Evolutionary conservation across 1,284 basidiomycete genomes (phyloP), one percentile per base, ranked within the genome.

Genomic region (Pseudozyma thailandica): DNA sequence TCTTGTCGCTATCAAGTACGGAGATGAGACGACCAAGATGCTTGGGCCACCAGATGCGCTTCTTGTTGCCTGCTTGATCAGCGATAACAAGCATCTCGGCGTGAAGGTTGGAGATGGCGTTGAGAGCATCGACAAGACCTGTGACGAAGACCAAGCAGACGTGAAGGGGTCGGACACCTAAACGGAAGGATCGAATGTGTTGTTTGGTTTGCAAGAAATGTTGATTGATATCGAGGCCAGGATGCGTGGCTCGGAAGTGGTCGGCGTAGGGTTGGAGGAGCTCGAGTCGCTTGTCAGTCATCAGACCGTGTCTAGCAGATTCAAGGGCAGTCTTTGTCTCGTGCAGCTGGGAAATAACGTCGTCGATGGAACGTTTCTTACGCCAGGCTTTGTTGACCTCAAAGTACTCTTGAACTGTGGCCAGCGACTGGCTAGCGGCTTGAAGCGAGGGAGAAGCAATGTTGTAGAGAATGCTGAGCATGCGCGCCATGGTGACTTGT

Each of bases 41-140:
- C 48, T 84, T 86, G 23, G 88, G 88, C 26, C 85, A 85, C 88
- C 87, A 88, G 43, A 88, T 61, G 50, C 86, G 78, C 54, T 85
- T 65, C 48, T 56, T 85, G 42, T 64, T 63, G 46, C 69, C 79
- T 9, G 87, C 81, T 61, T 85, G 86, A 46, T 74, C 65, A 12
- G 83, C 84, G 12, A 86, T 84, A 27, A 74, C 66, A 35, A 84
- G 82, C 27, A 90, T 82, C 18, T 77, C 80, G 50, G 86, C 85
- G 61, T 87, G 82, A 25, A 89, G 78, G 3, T 81, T 69, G 38
- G 88, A 82, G 48, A 88, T 77, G 18, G 85, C 85, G 33, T 86
- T 85, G 21, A 83, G 83, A 18, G 84, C 80, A 41, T 83, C 81
- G 25, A 86, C 59, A 25, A 88, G 71, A 58, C 86, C 86, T 42